Base-by-base conservation (phyloP, 805 yeast genomes). In the Torulaspora indica region DNA sequence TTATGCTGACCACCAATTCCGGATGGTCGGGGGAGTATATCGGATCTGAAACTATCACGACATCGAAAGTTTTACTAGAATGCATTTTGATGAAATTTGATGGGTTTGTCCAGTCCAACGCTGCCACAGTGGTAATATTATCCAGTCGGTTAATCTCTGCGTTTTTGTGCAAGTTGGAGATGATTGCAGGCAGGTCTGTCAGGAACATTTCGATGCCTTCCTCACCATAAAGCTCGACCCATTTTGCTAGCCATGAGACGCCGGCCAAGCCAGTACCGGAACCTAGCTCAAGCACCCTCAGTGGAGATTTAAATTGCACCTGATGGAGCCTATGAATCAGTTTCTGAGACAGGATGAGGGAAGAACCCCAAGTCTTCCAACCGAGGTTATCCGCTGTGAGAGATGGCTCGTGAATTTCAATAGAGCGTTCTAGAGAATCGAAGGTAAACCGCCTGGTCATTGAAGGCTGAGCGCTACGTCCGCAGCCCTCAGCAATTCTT, bases 221-320 rank as follows among this genome's bases (percentile, higher is more conserved):
- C 1, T 70, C 53, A 3, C 72, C 75, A 37, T 67, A 54, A 43
- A 70, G 70, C 35, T 58, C 56, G 24, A 49, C 46, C 54, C 58
- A 58, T 48, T 59, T 61, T 13, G 49, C 42, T 2, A 58, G 77
- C 44, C 85, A 72, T 0, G 81, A 72, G 28, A 93, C 83, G 0
- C 98, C 97, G 3, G 82, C 83, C 12, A 91, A 70, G 0, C 98
- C 98, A 0, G 98, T 93, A 0, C 98, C 98, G 0, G 98, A 74
- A 0, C 98, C 98, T n/a, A 93, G 67, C 56, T 91, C 98, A 23
- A 85, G 60, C 0, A 81, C 62, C 28, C 61, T 38, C 58, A 54
- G 12, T 53, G 52, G 47, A 13, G 46, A 35, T 4, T 27, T 14
- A 28, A 30, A 30, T 2, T 22, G 30, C 15, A 22, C 23, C 8